Conservation (phyloP, 345 rosid genomes). For the Gossypium mustelinum region DNA sequence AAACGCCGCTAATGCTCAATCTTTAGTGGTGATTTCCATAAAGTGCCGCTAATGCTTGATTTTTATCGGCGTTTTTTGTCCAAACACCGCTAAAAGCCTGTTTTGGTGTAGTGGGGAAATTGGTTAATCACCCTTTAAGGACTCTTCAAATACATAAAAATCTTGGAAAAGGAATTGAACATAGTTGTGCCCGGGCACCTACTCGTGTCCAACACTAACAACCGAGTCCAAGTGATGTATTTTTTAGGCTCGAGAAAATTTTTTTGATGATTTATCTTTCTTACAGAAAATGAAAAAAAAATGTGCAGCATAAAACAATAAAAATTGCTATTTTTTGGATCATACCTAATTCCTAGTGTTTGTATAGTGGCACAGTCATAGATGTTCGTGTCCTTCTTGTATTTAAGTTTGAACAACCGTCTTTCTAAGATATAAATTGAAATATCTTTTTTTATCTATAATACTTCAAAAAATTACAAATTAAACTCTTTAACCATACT, state of each 20-base stretch:
- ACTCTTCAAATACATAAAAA: background rate
- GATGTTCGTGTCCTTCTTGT: background rate
- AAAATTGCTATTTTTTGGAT: background rate
- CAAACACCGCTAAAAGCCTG: too few relatives aligned
- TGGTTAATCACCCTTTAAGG: background rate
- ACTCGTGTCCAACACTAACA: background rate
- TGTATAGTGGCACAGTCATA: background rate
- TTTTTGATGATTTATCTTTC: background rate
- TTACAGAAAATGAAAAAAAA: background rate
- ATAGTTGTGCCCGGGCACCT: too few relatives aligned
- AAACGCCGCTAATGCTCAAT: too few relatives aligned
- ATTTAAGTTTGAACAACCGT: background rate
- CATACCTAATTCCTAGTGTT: background rate
- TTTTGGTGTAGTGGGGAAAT: too few relatives aligned
- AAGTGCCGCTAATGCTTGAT: too few relatives aligned
- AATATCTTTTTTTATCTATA: too few relatives aligned
- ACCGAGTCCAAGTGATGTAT: background rate
- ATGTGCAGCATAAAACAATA: background rate
- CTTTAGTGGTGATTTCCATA: too few relatives aligned
- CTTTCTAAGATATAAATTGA: background rate
- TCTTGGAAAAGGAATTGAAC: background rate
- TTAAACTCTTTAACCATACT: too few relatives aligned
- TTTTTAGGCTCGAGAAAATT: background rate
- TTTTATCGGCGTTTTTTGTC: too few relatives aligned
- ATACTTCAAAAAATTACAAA: too few relatives aligned